Evolutionary conservation across 2,329 filamentous ascomycete genomes (phyloP).

Genomic region (Hypoxylon sp.): DNA sequence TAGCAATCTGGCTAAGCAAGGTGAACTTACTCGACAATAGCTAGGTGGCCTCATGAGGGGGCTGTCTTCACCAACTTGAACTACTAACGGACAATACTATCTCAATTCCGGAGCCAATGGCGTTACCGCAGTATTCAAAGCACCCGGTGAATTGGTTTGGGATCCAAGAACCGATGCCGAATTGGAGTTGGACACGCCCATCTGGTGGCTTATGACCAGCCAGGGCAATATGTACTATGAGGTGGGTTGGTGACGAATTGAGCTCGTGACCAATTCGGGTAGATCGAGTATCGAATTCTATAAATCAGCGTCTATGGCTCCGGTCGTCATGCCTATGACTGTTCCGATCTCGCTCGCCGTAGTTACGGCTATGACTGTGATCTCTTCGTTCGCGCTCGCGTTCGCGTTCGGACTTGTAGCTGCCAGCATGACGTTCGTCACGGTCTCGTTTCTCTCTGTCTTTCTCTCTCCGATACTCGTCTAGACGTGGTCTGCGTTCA

Average conservation of each 20-base stretch:
- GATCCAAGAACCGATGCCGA: not conserved
- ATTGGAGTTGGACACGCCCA: not conserved
- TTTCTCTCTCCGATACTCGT: slow-evolving; percentile 63
- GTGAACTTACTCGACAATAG: slow-evolving; percentile 9
- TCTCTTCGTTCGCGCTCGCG: slow-evolving; percentile 57
- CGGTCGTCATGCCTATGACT: slow-evolving; percentile 45
- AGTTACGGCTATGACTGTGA: slow-evolving; percentile 47
- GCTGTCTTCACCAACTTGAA: not conserved
- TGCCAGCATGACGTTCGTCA: slow-evolving; percentile 57
- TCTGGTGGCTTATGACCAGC: not conserved
- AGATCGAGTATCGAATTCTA: not conserved
- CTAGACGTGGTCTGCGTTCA: slow-evolving; percentile 59
- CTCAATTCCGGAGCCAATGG: not conserved
- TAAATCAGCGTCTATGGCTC: slow-evolving; percentile 36
- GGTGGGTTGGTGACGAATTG: not conserved
- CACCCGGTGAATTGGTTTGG: not conserved
- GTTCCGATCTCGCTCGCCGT: slow-evolving; percentile 53
- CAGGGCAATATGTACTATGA: not conserved
- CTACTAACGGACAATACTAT: not conserved
- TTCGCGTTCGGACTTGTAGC: slow-evolving; percentile 61
- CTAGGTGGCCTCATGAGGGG: not conserved
- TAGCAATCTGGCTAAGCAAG: slow-evolving; percentile 9
- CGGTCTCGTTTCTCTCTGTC: slow-evolving; percentile 58
- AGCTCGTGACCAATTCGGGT: not conserved
- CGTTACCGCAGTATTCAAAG: not conserved